Evolutionary conservation across 1,284 basidiomycete genomes (phyloP), one percentile per base, ranked within the genome.

Genomic region (Sporisorium scitamineum): DNA sequence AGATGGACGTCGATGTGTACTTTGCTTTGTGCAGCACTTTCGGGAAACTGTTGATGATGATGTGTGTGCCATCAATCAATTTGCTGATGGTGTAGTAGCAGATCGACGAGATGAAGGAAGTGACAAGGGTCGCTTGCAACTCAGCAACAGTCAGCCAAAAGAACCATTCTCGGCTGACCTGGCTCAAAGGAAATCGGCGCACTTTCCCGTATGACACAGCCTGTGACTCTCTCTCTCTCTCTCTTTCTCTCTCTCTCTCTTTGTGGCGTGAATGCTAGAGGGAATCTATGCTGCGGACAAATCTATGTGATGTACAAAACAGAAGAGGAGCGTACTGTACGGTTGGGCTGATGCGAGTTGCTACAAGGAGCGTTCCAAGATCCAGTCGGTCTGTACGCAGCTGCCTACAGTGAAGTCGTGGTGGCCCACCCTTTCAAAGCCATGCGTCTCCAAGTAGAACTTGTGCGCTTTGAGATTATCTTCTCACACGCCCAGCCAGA

Each of bases 401-500:
- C 47, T 56, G 3, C 70, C 70, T 27, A 72, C 67, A 14, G 31
- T 51, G 26, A 72, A 72, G 39, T 72, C 70, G 44, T 72, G 70
- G 3, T 32, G 27, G 5, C 70, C 70, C 18, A 66, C 63, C 42
- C 47, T 59, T 10, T 63, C 16, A 24, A 72, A 72, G 9, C 26
- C 39, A 18, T 72, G 58, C 9, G 60, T 39, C 22, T 60, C 20
- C 44, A 58, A 10, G 42, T 72, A 72, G 47, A 72, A 72, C 41
- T 66, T 62, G 18, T 67, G 60, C 22, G 70, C 70, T 22, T 72
- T 72, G 24, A 48, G 53, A 34, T 72, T 72, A 16, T 72, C 52
- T 37, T 72, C 63, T 63, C 70, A 72, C 5, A 72, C 63, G 32
- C 70, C 70, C 7, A 72, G 48, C 70, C 70, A 72, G 3, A 72